Evolutionary conservation across 1,139 yeast genomes (phyloP).

Genomic region (Blastobotrys aristatus): DNA sequence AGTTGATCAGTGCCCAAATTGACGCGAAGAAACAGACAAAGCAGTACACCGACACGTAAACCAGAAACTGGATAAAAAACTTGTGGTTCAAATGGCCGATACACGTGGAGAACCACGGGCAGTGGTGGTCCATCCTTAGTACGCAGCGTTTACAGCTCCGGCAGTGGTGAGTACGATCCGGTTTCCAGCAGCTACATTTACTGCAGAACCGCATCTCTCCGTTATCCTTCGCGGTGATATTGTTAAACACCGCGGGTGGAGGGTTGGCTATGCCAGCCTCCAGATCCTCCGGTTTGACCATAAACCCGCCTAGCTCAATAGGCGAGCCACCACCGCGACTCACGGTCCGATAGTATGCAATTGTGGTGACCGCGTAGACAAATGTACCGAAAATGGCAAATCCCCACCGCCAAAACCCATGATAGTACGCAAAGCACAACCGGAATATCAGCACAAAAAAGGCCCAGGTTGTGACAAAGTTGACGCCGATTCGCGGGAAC

Average conservation of each 20-base stretch:
- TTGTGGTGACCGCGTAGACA: slow-evolving; percentile 28
- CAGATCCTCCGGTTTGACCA: slow-evolving; percentile 20
- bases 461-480: slow-evolving; percentile 54
- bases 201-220: slow-evolving; percentile 57
- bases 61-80: slow-evolving; percentile 67
- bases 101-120: slow-evolving; percentile 95
- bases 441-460: slow-evolving; percentile 40
- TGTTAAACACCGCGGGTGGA: slow-evolving; percentile 35
- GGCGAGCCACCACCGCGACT: slow-evolving; percentile 50
- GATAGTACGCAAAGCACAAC: slow-evolving; percentile 27
- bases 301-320: slow-evolving; percentile 33
- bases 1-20: slow-evolving; percentile 42
- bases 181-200: slow-evolving; percentile 83
- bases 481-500: slow-evolving; percentile 58
- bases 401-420: slow-evolving; percentile 24
- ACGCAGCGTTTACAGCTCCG: slow-evolving; percentile 36
- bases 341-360: slow-evolving; percentile 54
- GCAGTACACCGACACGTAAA: slow-evolving; percentile 52
- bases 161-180: slow-evolving; percentile 61
- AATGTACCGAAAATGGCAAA: slow-evolving; percentile 25
- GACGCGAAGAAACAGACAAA: slow-evolving; percentile 40
- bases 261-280: slow-evolving; percentile 29
- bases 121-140: slow-evolving; percentile 66
- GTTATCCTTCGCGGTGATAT: slow-evolving; percentile 40
- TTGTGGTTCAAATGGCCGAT: slow-evolving; percentile 81